These are phyloP conservation scores for Guyanaporus albipodus DNA, from an alignment of 768 basidiomycete genomes.

Conservation along the genomic window DNA sequence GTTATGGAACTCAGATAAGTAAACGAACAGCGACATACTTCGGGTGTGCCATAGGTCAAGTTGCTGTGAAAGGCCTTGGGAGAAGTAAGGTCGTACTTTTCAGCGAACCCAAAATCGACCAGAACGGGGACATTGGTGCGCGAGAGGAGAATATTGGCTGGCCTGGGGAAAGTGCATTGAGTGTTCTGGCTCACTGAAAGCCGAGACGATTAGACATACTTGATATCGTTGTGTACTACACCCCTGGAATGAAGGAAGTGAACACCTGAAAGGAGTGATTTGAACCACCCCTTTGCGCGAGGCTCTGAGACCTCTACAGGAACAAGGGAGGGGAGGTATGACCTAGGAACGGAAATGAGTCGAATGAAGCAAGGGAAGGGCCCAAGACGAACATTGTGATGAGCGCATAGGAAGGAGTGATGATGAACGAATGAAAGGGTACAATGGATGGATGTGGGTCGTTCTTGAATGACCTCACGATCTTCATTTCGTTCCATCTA, in stretches of 20 bases:
- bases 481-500: conserved; percentile 99
- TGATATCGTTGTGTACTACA: conserved; percentile 92
- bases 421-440: conserved; percentile 90
- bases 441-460: conserved; percentile 92
- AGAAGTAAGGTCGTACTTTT: conserved; percentile 67
- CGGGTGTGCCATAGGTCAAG: conserved; percentile 87
- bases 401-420: conserved; percentile 85
- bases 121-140: conserved; percentile 76
- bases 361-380: conserved; percentile 1
- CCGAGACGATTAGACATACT: conserved; percentile 48
- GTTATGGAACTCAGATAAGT: background rate
- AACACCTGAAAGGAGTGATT: conserved; percentile 73
- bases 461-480: conserved; percentile 76
- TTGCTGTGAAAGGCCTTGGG: conserved; percentile 75
- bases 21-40: conserved; percentile 44
- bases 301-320: conserved; percentile 84
- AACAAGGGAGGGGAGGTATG: conserved; percentile 78
- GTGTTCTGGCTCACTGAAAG: background rate
- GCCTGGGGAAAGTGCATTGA: conserved; percentile 41
- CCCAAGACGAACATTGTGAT: conserved; percentile 78
- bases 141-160: conserved; percentile 90
- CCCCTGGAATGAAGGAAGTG: conserved; percentile 81
- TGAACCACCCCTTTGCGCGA: conserved; percentile 79
- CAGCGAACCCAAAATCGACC: conserved; percentile 96
- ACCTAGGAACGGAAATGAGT: conserved; percentile 46